These are phyloP conservation scores for Fomitopsis pulvina DNA, from an alignment of 768 basidiomycete genomes.

Conservation along the genomic window DNA sequence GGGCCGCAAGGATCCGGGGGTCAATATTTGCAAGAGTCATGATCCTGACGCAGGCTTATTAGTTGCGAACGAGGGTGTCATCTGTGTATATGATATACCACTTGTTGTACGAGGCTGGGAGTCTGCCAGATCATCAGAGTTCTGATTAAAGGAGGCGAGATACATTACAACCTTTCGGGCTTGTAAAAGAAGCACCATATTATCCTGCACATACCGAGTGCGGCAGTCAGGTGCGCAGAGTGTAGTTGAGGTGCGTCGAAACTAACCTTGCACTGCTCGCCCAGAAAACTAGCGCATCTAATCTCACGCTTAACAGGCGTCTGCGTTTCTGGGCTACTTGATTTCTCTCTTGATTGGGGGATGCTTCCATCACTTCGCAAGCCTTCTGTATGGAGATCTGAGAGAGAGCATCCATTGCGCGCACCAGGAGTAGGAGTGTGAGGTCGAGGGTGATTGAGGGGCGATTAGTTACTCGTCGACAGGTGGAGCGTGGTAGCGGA, in stretches of 20 bases:
- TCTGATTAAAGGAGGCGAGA: neutral
- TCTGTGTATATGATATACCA: constrained; percentile 32
- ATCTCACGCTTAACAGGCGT: constrained; percentile 32
- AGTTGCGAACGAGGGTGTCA: neutral
- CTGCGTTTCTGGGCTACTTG: constrained; percentile 23
- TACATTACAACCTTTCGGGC: constrained; percentile 42
- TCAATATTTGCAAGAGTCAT: constrained; percentile 64
- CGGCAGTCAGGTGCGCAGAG: neutral
- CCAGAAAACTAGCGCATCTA: constrained; percentile 76
- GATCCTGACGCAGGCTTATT: constrained; percentile 38
- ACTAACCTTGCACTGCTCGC: constrained; percentile 65
- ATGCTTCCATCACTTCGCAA: constrained; percentile 3
- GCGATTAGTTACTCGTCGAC: constrained; percentile 1
- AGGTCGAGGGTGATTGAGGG: constrained; percentile 60
- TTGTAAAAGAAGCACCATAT: constrained; percentile 89
- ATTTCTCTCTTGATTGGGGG: neutral
- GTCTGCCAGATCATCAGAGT: too few species aligned
- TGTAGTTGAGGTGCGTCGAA: too few species aligned
- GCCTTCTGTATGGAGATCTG: constrained; percentile 41
- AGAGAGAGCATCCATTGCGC: constrained; percentile 57
- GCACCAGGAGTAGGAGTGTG: constrained; percentile 59
- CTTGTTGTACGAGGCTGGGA: constrained; percentile 62
- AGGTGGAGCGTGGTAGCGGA: constrained; percentile 18
- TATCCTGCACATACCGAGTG: constrained; percentile 39
- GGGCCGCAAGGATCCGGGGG: constrained; percentile 42